phyloP scores from a whole-genome alignment of 2,329 filamentous ascomycete species.

The Ophiostoma sp. region DNA sequence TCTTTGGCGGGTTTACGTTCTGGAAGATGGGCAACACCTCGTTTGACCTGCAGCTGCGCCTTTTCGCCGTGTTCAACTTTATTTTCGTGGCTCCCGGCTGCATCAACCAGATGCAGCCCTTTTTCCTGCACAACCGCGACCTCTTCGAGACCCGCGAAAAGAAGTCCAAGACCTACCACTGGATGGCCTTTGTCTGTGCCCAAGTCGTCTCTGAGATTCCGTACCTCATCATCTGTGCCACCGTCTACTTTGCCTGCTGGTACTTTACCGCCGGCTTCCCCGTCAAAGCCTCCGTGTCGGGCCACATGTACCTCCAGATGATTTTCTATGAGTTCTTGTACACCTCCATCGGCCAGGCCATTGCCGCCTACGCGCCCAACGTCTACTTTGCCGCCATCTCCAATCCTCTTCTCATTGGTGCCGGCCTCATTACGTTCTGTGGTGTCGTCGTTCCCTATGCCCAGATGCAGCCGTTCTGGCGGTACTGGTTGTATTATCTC shows the following conservation, averaged over 20 bases:
- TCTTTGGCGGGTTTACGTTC: slow-evolving; percentile 58
- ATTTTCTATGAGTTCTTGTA: slow-evolving; percentile 63
- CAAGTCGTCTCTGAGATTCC: slow-evolving; percentile 70
- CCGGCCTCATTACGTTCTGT: slow-evolving; percentile 66
- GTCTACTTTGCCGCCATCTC: slow-evolving; percentile 59
- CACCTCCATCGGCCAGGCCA: slow-evolving; percentile 61
- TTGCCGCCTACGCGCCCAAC: slow-evolving; percentile 64
- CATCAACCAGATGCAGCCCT: slow-evolving; percentile 68
- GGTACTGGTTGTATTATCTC: slow-evolving; percentile 63
- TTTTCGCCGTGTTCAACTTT: slow-evolving; percentile 71
- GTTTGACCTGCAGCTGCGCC: slow-evolving; percentile 69
- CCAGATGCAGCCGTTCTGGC: slow-evolving; percentile 66
- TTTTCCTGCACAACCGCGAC: slow-evolving; percentile 66
- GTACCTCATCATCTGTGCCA: slow-evolving; percentile 54
- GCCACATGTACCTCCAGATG: slow-evolving; percentile 35
- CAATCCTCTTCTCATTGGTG: slow-evolving; percentile 57
- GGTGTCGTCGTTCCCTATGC: slow-evolving; percentile 70
- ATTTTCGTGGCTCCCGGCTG: slow-evolving; percentile 68
- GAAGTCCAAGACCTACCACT: slow-evolving; percentile 68
- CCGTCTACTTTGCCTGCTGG: slow-evolving; percentile 61
- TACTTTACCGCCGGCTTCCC: slow-evolving; percentile 42
- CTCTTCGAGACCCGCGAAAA: slow-evolving; percentile 71
- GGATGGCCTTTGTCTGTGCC: slow-evolving; percentile 66
- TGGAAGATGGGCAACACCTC: slow-evolving; percentile 58
- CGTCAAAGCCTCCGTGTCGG: slow-evolving; percentile 54